Evolutionary conservation across 306 rosid species (phyloP).

Genomic region (Morella rubra): DNA sequence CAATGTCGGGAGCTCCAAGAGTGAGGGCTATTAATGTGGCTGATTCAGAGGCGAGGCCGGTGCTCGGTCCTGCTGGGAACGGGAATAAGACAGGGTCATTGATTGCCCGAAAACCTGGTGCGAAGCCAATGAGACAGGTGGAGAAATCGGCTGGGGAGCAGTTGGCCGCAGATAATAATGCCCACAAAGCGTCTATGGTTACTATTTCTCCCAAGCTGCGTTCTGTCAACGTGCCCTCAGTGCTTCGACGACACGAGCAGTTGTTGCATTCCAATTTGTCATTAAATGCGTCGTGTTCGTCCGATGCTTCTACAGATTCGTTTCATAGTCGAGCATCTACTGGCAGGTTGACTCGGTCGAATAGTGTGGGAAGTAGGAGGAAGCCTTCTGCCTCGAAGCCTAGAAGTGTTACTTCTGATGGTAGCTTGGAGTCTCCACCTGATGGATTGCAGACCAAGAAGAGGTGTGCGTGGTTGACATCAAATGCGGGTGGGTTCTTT

Average conservation of each 20-base stretch:
- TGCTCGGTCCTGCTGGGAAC: slow-evolving; percentile 73
- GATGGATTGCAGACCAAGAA: slow-evolving; percentile 51
- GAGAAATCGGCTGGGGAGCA: slow-evolving; percentile 48
- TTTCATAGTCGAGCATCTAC: slow-evolving; percentile 80
- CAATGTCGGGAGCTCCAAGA: slow-evolving; percentile 79
- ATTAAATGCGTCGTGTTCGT: slow-evolving; percentile 76
- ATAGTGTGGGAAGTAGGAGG: slow-evolving; percentile 61
- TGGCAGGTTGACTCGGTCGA: slow-evolving; percentile 65
- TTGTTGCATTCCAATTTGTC: slow-evolving; percentile 67
- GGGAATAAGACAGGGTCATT: slow-evolving; percentile 65
- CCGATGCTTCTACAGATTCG: slow-evolving; percentile 88
- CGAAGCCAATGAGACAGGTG: slow-evolving; percentile 58
- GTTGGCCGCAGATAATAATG: slow-evolving; percentile 56
- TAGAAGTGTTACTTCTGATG: slow-evolving; percentile 73
- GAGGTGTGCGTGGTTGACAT: slow-evolving; percentile 87
- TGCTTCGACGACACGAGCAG: slow-evolving; percentile 75
- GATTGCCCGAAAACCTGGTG: slow-evolving; percentile 49
- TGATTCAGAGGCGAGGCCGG: slow-evolving; percentile 67
- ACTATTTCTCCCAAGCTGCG: slow-evolving; percentile 47
- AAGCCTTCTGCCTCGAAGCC: slow-evolving; percentile 59
- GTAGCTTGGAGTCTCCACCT: slow-evolving; percentile 56
- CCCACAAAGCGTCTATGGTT: slow-evolving; percentile 36
- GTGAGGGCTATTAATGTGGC: slow-evolving; percentile 82
- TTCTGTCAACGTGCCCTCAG: slow-evolving; percentile 47
- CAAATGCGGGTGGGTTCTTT: slow-evolving; percentile 67